Evolutionary conservation across 140 eudicot genomes (phyloP).

Genomic region (Oenanthe javanica): DNA sequence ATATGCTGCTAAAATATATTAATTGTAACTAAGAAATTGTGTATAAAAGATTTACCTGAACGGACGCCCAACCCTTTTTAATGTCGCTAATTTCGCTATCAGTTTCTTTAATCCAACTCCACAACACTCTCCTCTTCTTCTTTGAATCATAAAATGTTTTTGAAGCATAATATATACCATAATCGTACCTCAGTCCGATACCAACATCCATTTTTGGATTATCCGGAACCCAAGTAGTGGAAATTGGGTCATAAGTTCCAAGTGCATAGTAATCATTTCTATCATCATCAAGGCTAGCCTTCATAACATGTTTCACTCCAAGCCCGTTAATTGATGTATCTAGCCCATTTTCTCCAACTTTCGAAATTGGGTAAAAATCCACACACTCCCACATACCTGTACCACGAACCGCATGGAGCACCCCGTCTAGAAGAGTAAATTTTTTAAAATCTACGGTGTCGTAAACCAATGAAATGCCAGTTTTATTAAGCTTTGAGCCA

Average conservation of each 20-base stretch:
- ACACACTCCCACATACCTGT: constrained; percentile 70
- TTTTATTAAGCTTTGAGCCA: constrained; percentile 34
- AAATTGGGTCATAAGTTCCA: constrained; percentile 36
- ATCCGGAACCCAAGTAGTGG: constrained; percentile 50
- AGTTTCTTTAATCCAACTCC: constrained; percentile 43
- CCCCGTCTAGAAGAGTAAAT: constrained; percentile 26
- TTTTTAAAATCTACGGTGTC: constrained; percentile 37
- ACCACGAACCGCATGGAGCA: constrained; percentile 39
- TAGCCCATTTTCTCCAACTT: constrained; percentile 25
- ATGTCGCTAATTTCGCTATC: constrained; percentile 26
- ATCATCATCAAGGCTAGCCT: constrained; percentile 50
- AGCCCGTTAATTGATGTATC: constrained; percentile 31
- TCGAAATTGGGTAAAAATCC: constrained; percentile 47
- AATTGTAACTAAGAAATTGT: not conserved
- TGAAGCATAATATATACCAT: constrained; percentile 47
- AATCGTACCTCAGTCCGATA: constrained; percentile 40
- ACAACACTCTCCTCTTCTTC: constrained; percentile 43
- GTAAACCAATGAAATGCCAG: constrained; percentile 33
- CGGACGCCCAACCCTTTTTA: constrained; percentile 47
- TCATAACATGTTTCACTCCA: constrained; percentile 44
- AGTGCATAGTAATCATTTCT: constrained; percentile 40
- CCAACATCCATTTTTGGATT: constrained; percentile 50
- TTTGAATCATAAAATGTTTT: constrained; percentile 42
- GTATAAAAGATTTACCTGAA: constrained; percentile 29
- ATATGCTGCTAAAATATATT: not conserved